phyloP scores from a whole-genome alignment of 306 rosid genomes.

The Parietaria judaica region DNA sequence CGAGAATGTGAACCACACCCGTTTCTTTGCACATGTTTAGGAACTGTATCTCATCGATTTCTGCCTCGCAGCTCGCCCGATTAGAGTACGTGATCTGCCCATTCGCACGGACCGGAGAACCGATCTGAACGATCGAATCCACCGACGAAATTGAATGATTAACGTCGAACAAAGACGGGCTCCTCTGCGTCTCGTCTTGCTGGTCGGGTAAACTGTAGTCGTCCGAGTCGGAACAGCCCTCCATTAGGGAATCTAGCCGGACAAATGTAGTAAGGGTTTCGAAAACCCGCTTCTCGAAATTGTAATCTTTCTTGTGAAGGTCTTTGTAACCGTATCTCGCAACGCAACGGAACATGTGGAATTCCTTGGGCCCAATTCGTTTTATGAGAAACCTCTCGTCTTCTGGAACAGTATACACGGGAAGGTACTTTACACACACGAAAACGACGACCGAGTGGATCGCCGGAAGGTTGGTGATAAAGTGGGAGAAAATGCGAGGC shows the following conservation, averaged over 20 bases:
- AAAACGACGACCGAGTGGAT: slow-evolving; percentile 83
- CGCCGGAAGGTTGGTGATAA: slow-evolving; percentile 93
- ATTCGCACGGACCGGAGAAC: slow-evolving; percentile 28
- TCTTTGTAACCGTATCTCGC: slow-evolving; percentile 90
- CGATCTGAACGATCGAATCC: slow-evolving; percentile 50
- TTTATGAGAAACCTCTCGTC: slow-evolving; percentile 84
- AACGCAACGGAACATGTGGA: slow-evolving; percentile 87
- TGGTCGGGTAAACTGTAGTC: slow-evolving; percentile 54
- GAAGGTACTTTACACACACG: slow-evolving; percentile 90
- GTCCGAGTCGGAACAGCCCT: slow-evolving; percentile 76
- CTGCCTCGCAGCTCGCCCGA: slow-evolving; percentile 43
- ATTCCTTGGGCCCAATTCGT: slow-evolving; percentile 78
- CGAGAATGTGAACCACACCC: slow-evolving; percentile 93
- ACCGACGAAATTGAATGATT: slow-evolving; percentile 44
- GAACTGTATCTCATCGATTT: slow-evolving; percentile 70
- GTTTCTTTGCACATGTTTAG: slow-evolving; percentile 65
- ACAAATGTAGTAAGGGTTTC: slow-evolving; percentile 55
- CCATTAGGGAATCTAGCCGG: slow-evolving; percentile 79
- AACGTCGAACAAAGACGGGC: slow-evolving; percentile 23
- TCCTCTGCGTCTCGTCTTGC: slow-evolving; percentile 31
- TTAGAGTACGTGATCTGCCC: slow-evolving; percentile 16
- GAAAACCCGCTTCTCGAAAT: slow-evolving; percentile 79
- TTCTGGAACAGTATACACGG: slow-evolving; percentile 85
- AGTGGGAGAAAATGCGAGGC: slow-evolving; percentile 92
- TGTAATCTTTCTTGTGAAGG: slow-evolving; percentile 71